Evolutionary conservation across 108 stramenopile species (phyloP), one percentile per base, ranked within the genome.

Genomic region (Nannochloropsis salina): DNA sequence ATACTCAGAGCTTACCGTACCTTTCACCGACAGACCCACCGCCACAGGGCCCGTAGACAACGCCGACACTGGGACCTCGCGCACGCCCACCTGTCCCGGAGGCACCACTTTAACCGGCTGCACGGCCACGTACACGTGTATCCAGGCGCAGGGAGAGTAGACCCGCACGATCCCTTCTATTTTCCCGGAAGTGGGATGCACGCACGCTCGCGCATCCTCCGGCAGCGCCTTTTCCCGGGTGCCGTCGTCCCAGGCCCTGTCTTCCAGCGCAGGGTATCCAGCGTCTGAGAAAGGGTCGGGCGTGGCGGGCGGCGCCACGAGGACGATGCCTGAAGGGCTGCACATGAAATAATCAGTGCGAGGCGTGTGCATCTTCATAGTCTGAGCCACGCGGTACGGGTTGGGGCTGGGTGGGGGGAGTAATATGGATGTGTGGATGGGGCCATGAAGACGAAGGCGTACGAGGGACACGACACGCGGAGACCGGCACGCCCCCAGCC

Each of bases 331-430:
- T n/a, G 61, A 74, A 4, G 15, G 61, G 8, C 61, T 74, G n/a
- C 61, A 74, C 61, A 74, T 4, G n/a, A 74, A 74, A n/a, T 74
- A 74, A n/a, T 74, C 61, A n/a, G n/a, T 2, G 6, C 61, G 61
- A 8, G 61, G 61, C 61, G 61, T 74, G 61, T 74, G 61, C 61
- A 74, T 74, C 61, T 74, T 74, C 61, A 74, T 74, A 6, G 61
- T 74, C n/a, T 74, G 61, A n/a, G 61, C 61, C 20, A 74, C 61
- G 61, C 61, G 61, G 61, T 74, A 3, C 15, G 61, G 61, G 61
- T 74, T 74, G n/a, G 61, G 61, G n/a, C 61, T 74, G 61, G 61
- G 15, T 6, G 61, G 15, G 3, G 61, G n/a, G n/a, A 74, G n/a
- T 1, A 74, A 74, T n/a, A n/a, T 74, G 20, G 61, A 74, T n/a